Conservation (phyloP, 305 asterid genomes). For the Fraxinus albicans region DNA sequence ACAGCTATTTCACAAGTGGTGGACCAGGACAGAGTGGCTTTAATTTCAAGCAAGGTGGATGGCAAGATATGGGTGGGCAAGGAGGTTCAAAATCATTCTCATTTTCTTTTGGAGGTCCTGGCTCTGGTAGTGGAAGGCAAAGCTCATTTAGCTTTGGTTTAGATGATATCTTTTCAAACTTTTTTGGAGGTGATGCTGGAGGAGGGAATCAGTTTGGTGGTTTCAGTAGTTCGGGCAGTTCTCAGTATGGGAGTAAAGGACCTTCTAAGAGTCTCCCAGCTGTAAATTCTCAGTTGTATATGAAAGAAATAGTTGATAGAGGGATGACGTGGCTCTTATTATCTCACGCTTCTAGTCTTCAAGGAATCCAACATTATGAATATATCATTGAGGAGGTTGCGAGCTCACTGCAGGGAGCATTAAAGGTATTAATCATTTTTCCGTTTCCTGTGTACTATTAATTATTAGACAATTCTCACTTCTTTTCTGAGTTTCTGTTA, state of each 20-base stretch:
- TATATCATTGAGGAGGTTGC: conserved; percentile 53
- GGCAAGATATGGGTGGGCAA: conserved; percentile 79
- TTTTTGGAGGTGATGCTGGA: conserved; percentile 70
- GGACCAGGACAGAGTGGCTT: conserved; percentile 83
- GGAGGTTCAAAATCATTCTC: conserved; percentile 73
- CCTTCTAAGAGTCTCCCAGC: conserved; percentile 52
- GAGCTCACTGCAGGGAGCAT: conserved; percentile 64
- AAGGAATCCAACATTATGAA: conserved; percentile 56
- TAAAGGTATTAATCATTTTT: conserved; percentile 53
- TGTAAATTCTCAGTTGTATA: conserved; percentile 52
- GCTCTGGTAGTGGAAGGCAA: conserved; percentile 38
- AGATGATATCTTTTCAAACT: conserved; percentile 65
- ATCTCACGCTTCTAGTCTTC: conserved; percentile 46
- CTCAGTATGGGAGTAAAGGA: conserved; percentile 42
- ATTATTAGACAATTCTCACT: background rate
- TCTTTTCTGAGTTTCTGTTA: background rate
- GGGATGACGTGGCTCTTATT: conserved; percentile 83
- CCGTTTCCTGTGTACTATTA: background rate
- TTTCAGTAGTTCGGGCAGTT: conserved; percentile 59
- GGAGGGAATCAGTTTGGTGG: conserved; percentile 74
- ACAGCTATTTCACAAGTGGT: conserved; percentile 63
- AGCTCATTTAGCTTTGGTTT: conserved; percentile 66
- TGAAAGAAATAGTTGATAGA: conserved; percentile 65
- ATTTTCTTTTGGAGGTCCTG: conserved; percentile 83
- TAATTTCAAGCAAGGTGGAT: conserved; percentile 65